Evolutionary conservation across 257 asterid species (phyloP).

Genomic region (Capsicum baccatum): DNA sequence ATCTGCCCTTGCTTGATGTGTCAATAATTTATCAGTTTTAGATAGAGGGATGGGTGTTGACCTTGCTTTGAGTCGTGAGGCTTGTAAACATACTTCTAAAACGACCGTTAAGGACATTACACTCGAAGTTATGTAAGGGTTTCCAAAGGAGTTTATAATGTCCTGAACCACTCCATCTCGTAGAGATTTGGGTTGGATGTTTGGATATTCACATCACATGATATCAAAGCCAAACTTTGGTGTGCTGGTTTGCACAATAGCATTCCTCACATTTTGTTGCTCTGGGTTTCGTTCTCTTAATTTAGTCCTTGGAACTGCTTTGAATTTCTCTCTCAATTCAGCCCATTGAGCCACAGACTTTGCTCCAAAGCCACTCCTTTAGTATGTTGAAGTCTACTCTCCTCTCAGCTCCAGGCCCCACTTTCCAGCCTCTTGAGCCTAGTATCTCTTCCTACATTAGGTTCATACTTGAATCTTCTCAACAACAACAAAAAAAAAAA

Average conservation of each 20-base stretch:
- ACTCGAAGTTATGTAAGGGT: neutral
- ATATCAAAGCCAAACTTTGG: conserved; percentile 11
- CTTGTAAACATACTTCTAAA: neutral
- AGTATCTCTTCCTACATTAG: neutral
- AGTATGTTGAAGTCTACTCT: neutral
- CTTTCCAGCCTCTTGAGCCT: neutral
- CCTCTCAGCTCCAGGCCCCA: neutral
- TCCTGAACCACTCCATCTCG: neutral
- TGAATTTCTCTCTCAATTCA: conserved; percentile 11
- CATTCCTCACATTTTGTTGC: neutral
- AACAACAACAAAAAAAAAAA: neutral
- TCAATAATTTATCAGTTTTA: neutral
- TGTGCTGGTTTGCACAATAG: neutral
- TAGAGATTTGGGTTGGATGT: neutral
- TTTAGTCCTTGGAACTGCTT: neutral
- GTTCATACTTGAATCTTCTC: conserved; percentile 2
- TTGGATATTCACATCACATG: neutral
- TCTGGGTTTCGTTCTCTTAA: neutral
- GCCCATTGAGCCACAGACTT: neutral
- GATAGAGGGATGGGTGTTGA: neutral
- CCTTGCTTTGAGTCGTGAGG: neutral
- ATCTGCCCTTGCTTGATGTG: neutral
- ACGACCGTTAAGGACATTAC: neutral
- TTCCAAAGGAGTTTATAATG: neutral
- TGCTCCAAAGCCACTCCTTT: neutral